Evolutionary conservation across 148 eudicot genomes (phyloP).

Genomic region (Camellia sinensis): DNA sequence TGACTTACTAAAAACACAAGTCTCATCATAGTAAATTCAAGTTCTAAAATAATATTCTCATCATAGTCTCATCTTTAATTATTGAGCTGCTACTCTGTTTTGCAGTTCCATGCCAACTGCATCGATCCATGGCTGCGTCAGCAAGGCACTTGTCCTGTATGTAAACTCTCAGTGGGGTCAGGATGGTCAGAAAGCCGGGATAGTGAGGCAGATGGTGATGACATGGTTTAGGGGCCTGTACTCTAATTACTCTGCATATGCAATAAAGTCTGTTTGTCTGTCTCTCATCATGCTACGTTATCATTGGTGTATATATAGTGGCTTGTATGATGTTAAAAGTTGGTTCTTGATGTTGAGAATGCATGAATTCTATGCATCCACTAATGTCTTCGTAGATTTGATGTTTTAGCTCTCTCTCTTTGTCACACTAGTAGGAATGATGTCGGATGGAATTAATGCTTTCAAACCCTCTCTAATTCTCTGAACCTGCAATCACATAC

Average conservation of each 20-base stretch:
- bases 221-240: constrained; percentile 24
- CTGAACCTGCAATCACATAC: no score
- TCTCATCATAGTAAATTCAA: not conserved
- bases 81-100: constrained; percentile 7
- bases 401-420: no score
- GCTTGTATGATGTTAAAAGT: no score
- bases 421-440: no score
- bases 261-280: not conserved
- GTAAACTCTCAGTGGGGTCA: constrained; percentile 34
- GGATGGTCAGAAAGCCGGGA: constrained; percentile 23
- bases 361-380: no score
- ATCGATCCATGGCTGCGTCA: constrained; percentile 43
- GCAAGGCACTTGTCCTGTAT: constrained; percentile 22
- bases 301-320: no score
- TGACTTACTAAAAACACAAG: not conserved
- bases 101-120: constrained; percentile 47
- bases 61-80: not conserved
- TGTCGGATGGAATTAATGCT: no score
- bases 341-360: no score
- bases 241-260: not conserved
- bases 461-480: no score
- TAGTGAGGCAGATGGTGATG: constrained; percentile 18
- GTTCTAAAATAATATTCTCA: not conserved
- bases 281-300: no score
- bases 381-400: no score